Evolutionary conservation across 148 eudicot genomes (phyloP), one percentile per base, ranked within the genome.

Genomic region (Oxyria digyna): DNA sequence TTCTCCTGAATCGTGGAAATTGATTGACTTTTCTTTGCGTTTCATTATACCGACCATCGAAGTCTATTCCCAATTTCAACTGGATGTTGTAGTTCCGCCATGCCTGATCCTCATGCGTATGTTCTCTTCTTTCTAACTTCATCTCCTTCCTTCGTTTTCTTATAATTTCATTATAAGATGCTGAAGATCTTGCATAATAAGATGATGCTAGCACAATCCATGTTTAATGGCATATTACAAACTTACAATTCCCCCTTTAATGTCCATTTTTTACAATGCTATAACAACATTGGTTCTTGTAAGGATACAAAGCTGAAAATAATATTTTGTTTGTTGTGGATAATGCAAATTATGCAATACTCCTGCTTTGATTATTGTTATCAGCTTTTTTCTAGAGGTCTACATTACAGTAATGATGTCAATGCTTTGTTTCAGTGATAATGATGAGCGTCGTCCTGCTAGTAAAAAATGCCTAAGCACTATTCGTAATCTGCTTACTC

Each of bases 381-480:
- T 23, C 10, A 52, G 29, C 21, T 2, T 12, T 4, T 13, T 55
- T 55, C 10, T 13, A 24, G 29, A 24, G 63, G 4, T 24, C 6
- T 24, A 27, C 17, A 55, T 24, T 55, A 55, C 23, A 27, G 0
- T 14, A 6, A 59, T 59, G 37, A 59, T 59, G 63, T 27, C 5
- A 55, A 55, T 55, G 33, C 63, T 59, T 31, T 59, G 4, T 59
- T 57, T 15, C 65, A 59, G 65, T 59, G 65, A 59, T 59, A 59
- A 59, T 59, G 63, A 27, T 55, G 65, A 59, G 65, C 65, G 9
- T 4, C 65, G 20, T n/a, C 65, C 37, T 59, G 6, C 1, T 59
- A 59, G 20, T 31, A 0, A 35, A 27, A 59, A 29, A 20, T 27
- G 38, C 37, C 65, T 29, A 13, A 46, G 9, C 6, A 29, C 65